phyloP scores from a whole-genome alignment of 2,329 filamentous ascomycete species.

The Scleromitrula shiraiana region DNA sequence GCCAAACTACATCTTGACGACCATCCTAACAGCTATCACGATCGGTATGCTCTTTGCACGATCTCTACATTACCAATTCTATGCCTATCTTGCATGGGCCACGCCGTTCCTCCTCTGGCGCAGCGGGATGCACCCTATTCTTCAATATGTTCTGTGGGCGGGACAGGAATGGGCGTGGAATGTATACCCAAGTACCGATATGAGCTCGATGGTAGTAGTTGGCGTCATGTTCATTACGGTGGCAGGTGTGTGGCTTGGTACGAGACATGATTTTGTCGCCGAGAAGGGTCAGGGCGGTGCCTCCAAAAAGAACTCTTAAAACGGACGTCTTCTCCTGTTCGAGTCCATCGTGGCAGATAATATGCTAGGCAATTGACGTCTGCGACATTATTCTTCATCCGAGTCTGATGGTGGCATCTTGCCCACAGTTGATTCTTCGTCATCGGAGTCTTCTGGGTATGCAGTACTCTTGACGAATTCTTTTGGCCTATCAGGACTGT shows the following conservation, averaged over 20 bases:
- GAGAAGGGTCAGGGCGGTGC: slow-evolving; percentile 21
- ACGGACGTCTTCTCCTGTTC: too few relatives aligned
- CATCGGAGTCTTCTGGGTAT: slow-evolving; percentile 57
- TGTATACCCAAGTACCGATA: slow-evolving; percentile 58
- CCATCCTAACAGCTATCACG: slow-evolving; percentile 52
- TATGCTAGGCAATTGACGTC: too few relatives aligned
- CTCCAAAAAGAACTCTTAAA: slow-evolving; percentile 22
- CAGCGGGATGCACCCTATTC: slow-evolving; percentile 49
- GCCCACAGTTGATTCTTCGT: slow-evolving; percentile 72
- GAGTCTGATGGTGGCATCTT: slow-evolving; percentile 79
- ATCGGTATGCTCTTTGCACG: slow-evolving; percentile 64
- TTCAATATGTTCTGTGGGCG: slow-evolving; percentile 52
- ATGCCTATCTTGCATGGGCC: slow-evolving; percentile 65
- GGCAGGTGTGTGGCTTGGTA: slow-evolving; percentile 30
- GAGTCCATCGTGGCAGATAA: too few relatives aligned
- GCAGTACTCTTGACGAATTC: slow-evolving; percentile 62
- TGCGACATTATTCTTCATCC: slow-evolving; percentile 60
- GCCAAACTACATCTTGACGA: slow-evolving; percentile 53
- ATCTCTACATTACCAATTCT: slow-evolving; percentile 70
- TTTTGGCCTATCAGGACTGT: slow-evolving; percentile 52
- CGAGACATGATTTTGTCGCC: slow-evolving; percentile 26
- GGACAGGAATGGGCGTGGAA: slow-evolving; percentile 70
- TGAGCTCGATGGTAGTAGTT: slow-evolving; percentile 62
- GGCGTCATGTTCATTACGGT: slow-evolving; percentile 61
- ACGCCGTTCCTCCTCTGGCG: slow-evolving; percentile 64